phyloP scores from a whole-genome alignment of 805 yeast genomes.

The Torulaspora franciscae region DNA sequence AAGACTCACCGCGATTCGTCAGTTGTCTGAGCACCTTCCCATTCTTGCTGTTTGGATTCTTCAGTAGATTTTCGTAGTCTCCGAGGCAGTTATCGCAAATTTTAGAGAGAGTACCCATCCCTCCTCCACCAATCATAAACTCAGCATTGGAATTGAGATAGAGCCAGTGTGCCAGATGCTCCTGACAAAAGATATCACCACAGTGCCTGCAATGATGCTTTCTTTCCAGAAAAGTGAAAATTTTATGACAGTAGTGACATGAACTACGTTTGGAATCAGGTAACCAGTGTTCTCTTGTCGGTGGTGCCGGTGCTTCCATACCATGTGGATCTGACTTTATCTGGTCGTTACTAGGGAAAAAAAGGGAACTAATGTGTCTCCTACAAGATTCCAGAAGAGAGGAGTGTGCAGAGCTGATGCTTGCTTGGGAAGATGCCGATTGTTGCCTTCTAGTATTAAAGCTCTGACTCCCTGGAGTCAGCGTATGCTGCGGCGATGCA shows the following conservation, averaged over 20 bases:
- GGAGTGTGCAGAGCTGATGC: constrained; percentile 28
- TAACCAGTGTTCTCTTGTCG: constrained; percentile 66
- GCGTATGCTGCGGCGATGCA: constrained; percentile 19
- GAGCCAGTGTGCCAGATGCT: constrained; percentile 55
- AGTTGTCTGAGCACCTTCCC: constrained; percentile 10
- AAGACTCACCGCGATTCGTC: constrained; percentile 5
- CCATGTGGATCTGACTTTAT: constrained; percentile 12
- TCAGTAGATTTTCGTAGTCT: constrained; percentile 52
- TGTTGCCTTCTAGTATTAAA: constrained; percentile 8
- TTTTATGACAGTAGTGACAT: constrained; percentile 64
- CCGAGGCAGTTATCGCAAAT: constrained; percentile 65
- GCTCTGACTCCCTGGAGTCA: constrained; percentile 18
- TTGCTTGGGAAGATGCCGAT: constrained; percentile 23
- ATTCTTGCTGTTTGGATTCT: constrained; percentile 17
- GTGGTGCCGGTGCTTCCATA: constrained; percentile 28
- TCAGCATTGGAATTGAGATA: constrained; percentile 56
- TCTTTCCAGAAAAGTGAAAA: constrained; percentile 73
- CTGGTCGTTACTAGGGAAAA: constrained; percentile 13
- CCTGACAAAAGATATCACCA: constrained; percentile 73
- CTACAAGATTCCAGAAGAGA: constrained; percentile 17
- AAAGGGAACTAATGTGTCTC: constrained; percentile 16
- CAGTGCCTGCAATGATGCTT: constrained; percentile 83
- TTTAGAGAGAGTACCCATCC: constrained; percentile 50
- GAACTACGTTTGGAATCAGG: constrained; percentile 59
- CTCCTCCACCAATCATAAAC: constrained; percentile 62